Evolutionary conservation across 1,284 basidiomycete species (phyloP).

Genomic region (Ceratobasidium papillatum): DNA sequence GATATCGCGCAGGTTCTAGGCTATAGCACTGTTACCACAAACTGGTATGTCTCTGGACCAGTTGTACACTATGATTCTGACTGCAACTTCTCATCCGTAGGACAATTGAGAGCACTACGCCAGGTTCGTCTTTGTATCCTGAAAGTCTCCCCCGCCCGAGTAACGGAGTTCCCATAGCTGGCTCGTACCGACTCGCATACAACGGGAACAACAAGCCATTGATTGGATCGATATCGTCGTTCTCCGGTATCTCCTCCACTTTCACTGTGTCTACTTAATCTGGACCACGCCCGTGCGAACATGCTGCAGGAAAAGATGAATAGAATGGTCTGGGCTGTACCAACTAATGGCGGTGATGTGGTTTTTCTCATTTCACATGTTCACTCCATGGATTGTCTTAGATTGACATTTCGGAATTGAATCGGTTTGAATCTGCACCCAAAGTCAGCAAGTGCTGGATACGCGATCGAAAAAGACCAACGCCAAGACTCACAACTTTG

Average conservation of each 20-base stretch:
- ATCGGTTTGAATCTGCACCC: background rate
- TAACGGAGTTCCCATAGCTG: conserved; percentile 41
- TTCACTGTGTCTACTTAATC: conserved; percentile 60
- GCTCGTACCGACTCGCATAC: conserved; percentile 71
- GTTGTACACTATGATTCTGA: background rate
- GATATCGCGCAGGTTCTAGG: conserved; percentile 26
- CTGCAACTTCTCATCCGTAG: background rate
- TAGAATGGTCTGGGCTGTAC: background rate
- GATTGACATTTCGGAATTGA: background rate
- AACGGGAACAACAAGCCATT: conserved; percentile 76
- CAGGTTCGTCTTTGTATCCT: conserved; percentile 2
- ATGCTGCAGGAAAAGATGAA: background rate
- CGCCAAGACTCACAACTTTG: background rate
- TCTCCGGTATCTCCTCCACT: conserved; percentile 67
- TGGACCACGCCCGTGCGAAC: background rate
- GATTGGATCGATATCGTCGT: conserved; percentile 66
- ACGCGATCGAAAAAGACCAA: too few relatives aligned
- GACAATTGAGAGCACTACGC: conserved; percentile 35
- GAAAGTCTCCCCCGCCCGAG: background rate
- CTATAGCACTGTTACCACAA: conserved; percentile 42
- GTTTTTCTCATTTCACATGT: background rate
- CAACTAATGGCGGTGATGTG: background rate
- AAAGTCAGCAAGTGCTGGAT: too few relatives aligned
- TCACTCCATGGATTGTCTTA: background rate
- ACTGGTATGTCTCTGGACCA: conserved; percentile 35